These are phyloP conservation scores for Scheffersomyces lignicola DNA, from an alignment of 1,139 yeast genomes.

Conservation along the genomic window DNA sequence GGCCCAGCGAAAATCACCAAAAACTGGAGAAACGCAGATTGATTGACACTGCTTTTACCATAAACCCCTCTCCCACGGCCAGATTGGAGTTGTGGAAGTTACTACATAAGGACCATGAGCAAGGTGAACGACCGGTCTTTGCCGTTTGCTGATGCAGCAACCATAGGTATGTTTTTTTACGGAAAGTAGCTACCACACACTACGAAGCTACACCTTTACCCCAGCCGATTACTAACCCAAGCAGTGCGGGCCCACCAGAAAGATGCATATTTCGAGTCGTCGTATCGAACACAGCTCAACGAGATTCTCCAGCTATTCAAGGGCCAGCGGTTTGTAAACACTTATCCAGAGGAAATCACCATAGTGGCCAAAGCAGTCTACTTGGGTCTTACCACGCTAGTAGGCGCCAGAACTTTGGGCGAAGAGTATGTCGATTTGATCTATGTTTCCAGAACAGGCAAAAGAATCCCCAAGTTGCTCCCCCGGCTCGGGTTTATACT, in stretches of 20 bases:
- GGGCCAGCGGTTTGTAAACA: conserved; percentile 70
- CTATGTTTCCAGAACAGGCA: conserved; percentile 59
- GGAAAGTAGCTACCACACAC: not conserved
- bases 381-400: conserved; percentile 66
- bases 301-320: conserved; percentile 55
- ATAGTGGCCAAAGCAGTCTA: conserved; percentile 61
- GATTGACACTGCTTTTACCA: too few relatives aligned
- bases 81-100: too few relatives aligned
- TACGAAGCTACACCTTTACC: not conserved
- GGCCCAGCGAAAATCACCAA: too few relatives aligned
- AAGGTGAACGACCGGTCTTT: conserved; percentile 29
- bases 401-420: conserved; percentile 82
- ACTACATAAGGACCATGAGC: conserved; percentile 22
- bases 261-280: conserved; percentile 69
- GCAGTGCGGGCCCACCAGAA: conserved; percentile 81
- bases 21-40: too few relatives aligned
- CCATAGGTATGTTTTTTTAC: conserved; percentile 39
- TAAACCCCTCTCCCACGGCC: too few relatives aligned
- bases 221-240: conserved; percentile 3
- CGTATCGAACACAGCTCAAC: conserved; percentile 53
- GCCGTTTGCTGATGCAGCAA: conserved; percentile 51
- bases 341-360: conserved; percentile 63
- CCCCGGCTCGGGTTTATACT: conserved; percentile 54
- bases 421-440: conserved; percentile 90
- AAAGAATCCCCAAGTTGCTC: conserved; percentile 45